Conservation (phyloP, 257 asterid genomes). For the Capsicum pubescens region DNA sequence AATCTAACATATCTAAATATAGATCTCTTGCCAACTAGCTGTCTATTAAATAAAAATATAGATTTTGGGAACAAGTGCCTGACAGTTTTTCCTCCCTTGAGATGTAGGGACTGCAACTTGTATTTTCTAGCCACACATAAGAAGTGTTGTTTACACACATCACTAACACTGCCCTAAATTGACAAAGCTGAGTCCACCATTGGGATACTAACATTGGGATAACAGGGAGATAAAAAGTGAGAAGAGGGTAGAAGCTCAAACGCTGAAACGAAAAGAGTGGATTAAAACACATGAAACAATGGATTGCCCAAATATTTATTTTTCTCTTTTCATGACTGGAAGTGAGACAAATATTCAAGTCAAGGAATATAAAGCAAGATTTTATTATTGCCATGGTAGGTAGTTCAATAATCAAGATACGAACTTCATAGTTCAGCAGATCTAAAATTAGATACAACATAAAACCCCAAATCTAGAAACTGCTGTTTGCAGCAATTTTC, state of each 20-base stretch:
- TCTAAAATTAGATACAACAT: background rate
- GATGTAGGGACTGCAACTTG: background rate
- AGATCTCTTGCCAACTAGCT: background rate
- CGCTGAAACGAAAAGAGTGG: background rate
- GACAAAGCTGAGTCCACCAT: background rate
- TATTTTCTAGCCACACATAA: background rate
- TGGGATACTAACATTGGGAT: background rate
- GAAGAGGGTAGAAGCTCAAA: background rate
- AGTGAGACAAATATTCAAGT: background rate
- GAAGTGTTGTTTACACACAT: background rate
- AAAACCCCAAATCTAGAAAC: background rate
- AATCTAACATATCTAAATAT: background rate
- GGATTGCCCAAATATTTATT: background rate
- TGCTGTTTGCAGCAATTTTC: background rate
- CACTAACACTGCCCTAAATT: background rate
- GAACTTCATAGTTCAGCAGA: background rate
- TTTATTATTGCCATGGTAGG: background rate
- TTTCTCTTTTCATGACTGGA: background rate
- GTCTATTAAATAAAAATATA: background rate
- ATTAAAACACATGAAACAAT: background rate
- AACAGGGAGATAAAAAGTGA: background rate
- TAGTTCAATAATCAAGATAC: background rate
- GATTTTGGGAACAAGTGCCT: background rate
- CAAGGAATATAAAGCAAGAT: background rate
- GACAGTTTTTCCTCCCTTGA: background rate